These are phyloP conservation scores for Claviceps sorghi DNA, from an alignment of 2,329 filamentous ascomycete genomes.

Conservation along the genomic window DNA sequence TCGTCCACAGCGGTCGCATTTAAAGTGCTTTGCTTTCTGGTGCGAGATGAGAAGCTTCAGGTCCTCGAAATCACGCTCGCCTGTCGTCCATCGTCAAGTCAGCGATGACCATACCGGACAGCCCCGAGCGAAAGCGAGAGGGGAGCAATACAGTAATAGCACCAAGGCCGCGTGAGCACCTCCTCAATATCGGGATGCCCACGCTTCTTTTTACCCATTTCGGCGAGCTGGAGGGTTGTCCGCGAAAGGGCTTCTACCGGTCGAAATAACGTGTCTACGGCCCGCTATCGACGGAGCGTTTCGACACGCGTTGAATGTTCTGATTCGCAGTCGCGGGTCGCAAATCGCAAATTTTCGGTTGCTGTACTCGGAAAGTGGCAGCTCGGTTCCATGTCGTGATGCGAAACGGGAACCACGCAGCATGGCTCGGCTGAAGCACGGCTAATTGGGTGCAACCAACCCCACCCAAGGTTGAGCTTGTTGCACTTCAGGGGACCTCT, in stretches of 20 bases:
- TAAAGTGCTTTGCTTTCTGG: conserved; percentile 99
- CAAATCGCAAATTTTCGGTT: neutral
- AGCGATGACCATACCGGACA: conserved; percentile 11
- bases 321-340: neutral
- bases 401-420: neutral
- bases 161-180: conserved; percentile 78
- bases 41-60: conserved; percentile 91
- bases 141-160: conserved; percentile 66
- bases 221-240: conserved; percentile 2
- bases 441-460: conserved; percentile 9
- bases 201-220: conserved; percentile 83
- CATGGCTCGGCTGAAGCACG: conserved; percentile 12
- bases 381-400: neutral
- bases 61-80: conserved; percentile 94
- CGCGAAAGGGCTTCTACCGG: neutral
- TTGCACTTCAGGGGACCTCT: too few species aligned
- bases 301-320: too few species aligned
- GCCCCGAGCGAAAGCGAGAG: too few species aligned
- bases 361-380: neutral
- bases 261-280: too few species aligned
- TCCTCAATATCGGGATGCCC: conserved; percentile 77
- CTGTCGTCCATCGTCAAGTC: conserved; percentile 20
- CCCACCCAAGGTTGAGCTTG: too few species aligned
- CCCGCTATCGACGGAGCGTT: too few species aligned
- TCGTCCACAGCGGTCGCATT: conserved; percentile 80